Percentiles rank a stretch among this genome's conserved stretches.
These are phyloP conservation scores for Venturiaceae sp. DNA, from an alignment of 2,329 filamentous ascomycete genomes.

Conservation along the genomic window DNA sequence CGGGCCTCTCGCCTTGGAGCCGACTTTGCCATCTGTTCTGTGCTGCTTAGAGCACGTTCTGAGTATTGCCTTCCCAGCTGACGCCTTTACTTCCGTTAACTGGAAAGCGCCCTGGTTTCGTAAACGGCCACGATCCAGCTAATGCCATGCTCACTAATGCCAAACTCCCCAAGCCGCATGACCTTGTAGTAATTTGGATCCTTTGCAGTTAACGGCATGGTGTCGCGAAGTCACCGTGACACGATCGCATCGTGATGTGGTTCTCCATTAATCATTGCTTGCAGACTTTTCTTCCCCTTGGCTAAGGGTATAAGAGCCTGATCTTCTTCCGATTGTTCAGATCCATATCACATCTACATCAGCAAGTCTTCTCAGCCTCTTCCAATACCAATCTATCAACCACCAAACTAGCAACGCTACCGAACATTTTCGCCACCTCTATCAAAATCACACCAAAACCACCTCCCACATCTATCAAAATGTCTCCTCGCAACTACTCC, in stretches of 20 bases:
- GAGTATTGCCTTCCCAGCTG: background rate
- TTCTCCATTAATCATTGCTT: slow-evolving; percentile 3
- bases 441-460: background rate
- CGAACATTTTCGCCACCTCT: background rate
- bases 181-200: background rate
- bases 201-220: slow-evolving; percentile 34
- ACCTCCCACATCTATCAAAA: background rate
- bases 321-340: background rate
- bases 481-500: slow-evolving; percentile 31
- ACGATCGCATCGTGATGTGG: slow-evolving; percentile 9
- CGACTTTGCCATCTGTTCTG: background rate
- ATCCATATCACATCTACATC: background rate
- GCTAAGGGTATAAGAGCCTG: slow-evolving; percentile 2
- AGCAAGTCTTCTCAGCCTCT: background rate
- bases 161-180: background rate
- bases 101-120: slow-evolving; percentile 7
- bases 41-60: background rate
- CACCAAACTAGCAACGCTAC: background rate
- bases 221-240: slow-evolving; percentile 9
- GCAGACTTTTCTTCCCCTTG: background rate
- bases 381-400: background rate
- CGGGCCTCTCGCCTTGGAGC: background rate
- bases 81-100: slow-evolving; percentile 8
- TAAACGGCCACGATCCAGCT: background rate
- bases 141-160: slow-evolving; percentile 5